A percentile compares a stretch with the other conserved stretches of the same genome.
Conservation (phyloP, 805 yeast genomes). For the Saturnispora ahearnii region DNA sequence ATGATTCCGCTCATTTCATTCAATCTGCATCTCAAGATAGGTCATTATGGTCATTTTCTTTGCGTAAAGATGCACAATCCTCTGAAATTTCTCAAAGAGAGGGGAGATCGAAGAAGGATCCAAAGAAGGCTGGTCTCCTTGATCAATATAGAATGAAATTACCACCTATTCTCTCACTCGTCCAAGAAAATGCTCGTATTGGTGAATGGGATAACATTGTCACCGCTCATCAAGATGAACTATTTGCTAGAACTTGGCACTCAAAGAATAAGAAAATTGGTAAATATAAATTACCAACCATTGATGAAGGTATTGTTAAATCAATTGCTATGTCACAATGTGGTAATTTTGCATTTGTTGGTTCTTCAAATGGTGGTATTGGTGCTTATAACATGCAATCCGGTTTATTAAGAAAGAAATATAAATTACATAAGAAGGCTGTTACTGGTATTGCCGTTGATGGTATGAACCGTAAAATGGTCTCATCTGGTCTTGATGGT, state of each 20-base stretch:
- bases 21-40: conserved; percentile 81
- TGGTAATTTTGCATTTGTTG: conserved; percentile 91
- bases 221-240: conserved; percentile 79
- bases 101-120: conserved; percentile 34
- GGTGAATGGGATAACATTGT: conserved; percentile 92
- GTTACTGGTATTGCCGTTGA: conserved; percentile 87
- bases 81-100: conserved; percentile 82
- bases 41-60: conserved; percentile 84
- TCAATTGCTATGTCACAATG: conserved; percentile 78
- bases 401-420: conserved; percentile 68
- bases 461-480: conserved; percentile 83
- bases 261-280: conserved; percentile 74
- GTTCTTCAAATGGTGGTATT: conserved; percentile 78
- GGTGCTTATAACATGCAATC: conserved; percentile 86
- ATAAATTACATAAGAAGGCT: conserved; percentile 62
- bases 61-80: conserved; percentile 93
- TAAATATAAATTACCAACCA: conserved; percentile 55
- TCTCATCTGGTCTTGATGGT: conserved; percentile 85
- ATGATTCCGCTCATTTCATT: conserved; percentile 67
- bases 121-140: conserved; percentile 47
- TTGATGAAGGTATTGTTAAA: conserved; percentile 71
- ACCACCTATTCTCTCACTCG: conserved; percentile 64
- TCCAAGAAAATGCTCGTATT: conserved; percentile 64
- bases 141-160: conserved; percentile 55
- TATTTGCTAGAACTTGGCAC: conserved; percentile 87